A percentile compares a stretch with the other conserved stretches of the same genome.
Evolutionary conservation across 1,284 basidiomycete genomes (phyloP).

Genomic region (Moesziomyces globuligerus): DNA sequence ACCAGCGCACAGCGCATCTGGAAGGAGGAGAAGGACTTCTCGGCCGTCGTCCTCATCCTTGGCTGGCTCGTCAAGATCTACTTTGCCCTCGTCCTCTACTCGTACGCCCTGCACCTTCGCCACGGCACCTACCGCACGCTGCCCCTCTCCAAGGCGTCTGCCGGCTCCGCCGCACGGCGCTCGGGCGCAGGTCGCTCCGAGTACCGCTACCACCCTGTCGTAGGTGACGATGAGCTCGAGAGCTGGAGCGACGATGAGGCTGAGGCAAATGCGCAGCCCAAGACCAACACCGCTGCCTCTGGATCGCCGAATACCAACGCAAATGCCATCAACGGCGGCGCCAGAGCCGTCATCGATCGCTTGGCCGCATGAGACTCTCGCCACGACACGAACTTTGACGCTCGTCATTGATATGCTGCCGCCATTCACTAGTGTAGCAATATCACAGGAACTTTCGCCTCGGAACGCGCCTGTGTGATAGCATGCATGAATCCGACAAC

Average conservation of each 20-base stretch:
- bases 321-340: constrained; percentile 3
- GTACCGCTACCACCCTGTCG: constrained; percentile 50
- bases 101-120: constrained; percentile 90
- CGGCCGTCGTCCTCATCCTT: constrained; percentile 78
- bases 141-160: constrained; percentile 72
- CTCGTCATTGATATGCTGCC: no score
- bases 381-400: not conserved
- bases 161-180: constrained; percentile 70
- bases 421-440: no score
- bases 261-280: constrained; percentile 17
- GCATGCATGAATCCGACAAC: no score
- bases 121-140: constrained; percentile 88
- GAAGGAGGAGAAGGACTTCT: constrained; percentile 86
- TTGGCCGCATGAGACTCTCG: constrained; percentile 14
- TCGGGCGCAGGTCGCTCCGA: constrained; percentile 28
- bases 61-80: constrained; percentile 95
- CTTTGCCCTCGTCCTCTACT: constrained; percentile 89
- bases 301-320: not conserved
- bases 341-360: constrained; percentile 34
- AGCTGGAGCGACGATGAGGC: constrained; percentile 55
- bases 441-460: no score
- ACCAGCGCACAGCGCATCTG: constrained; percentile 72
- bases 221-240: constrained; percentile 50
- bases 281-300: not conserved
- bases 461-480: no score